Conservation (phyloP, 305 asterid species). For the Solanum hybrid region DNA sequence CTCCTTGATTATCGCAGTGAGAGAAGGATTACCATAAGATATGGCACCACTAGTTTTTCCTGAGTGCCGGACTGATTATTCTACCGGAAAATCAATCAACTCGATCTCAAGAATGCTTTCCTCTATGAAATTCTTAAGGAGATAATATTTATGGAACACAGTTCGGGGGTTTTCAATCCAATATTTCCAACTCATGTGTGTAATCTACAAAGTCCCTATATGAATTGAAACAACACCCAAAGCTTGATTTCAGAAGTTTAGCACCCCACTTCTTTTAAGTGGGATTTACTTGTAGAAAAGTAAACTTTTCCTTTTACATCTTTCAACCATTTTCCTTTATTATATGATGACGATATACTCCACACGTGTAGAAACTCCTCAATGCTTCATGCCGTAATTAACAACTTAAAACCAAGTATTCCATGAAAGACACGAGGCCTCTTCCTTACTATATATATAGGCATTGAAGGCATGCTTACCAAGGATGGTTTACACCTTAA, state of each 20-base stretch:
- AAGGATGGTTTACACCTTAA: neutral
- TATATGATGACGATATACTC: neutral
- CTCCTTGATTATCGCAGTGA: neutral
- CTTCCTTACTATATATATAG: neutral
- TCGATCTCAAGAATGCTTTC: neutral
- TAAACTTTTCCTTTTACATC: neutral
- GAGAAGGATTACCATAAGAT: neutral
- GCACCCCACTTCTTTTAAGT: neutral
- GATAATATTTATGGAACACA: neutral
- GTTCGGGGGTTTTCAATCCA: neutral
- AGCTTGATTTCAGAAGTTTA: neutral
- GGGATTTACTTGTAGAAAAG: neutral
- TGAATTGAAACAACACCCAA: neutral
- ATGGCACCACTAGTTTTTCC: neutral
- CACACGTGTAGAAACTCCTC: neutral
- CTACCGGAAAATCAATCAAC: neutral
- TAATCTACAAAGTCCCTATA: neutral
- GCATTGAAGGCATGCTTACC: neutral
- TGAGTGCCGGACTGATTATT: neutral
- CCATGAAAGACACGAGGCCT: neutral
- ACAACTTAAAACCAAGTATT: neutral
- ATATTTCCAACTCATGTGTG: neutral
- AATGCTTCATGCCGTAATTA: neutral
- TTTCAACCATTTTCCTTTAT: neutral
- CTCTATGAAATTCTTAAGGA: neutral